phyloP scores from a whole-genome alignment of 768 basidiomycete genomes.

The Pisolithus albus region DNA sequence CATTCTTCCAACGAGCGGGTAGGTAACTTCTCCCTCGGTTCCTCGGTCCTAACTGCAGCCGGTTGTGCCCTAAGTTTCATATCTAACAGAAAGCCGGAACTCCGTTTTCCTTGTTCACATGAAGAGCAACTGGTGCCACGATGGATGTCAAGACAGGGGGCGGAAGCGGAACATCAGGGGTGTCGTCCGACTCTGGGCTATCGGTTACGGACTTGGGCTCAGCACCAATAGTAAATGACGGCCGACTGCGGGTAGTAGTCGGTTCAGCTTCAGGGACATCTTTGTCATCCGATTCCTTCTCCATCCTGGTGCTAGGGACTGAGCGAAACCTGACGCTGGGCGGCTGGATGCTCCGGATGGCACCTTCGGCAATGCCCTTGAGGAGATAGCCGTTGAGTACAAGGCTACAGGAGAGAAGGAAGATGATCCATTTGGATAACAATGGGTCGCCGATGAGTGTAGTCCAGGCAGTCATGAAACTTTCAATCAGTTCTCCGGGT shows the following conservation, averaged over 20 bases:
- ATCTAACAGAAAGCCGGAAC: constrained; percentile 25
- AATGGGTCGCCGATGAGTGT: constrained; percentile 90
- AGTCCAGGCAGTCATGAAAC: constrained; percentile 89
- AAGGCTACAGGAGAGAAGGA: constrained; percentile 78
- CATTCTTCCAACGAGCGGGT: constrained; percentile 67
- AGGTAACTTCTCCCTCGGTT: constrained; percentile 7
- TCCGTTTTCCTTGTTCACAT: constrained; percentile 14
- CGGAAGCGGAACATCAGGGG: constrained; percentile 14
- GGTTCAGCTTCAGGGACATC: constrained; percentile 10
- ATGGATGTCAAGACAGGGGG: constrained; percentile 12
- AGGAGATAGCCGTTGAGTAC: constrained; percentile 90
- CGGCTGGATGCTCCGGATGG: constrained; percentile 26
- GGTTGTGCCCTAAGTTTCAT: constrained; percentile 29
- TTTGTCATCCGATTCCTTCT: constrained; percentile 17
- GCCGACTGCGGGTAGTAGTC: constrained; percentile 10
- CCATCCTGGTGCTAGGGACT: constrained; percentile 14
- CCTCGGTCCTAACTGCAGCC: constrained; percentile 9
- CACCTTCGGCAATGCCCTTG: constrained; percentile 70
- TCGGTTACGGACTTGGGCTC: constrained; percentile 8
- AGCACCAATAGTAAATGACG: constrained; percentile 22
- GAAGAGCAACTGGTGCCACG: constrained; percentile 20
- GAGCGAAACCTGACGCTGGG: constrained; percentile 26
- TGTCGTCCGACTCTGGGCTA: constrained; percentile 13
- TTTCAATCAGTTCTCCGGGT: constrained; percentile 58
- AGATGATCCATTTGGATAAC: constrained; percentile 90